Base-by-base conservation (phyloP, 2,329 filamentous ascomycete species). In the Waltergamsia citrina region DNA sequence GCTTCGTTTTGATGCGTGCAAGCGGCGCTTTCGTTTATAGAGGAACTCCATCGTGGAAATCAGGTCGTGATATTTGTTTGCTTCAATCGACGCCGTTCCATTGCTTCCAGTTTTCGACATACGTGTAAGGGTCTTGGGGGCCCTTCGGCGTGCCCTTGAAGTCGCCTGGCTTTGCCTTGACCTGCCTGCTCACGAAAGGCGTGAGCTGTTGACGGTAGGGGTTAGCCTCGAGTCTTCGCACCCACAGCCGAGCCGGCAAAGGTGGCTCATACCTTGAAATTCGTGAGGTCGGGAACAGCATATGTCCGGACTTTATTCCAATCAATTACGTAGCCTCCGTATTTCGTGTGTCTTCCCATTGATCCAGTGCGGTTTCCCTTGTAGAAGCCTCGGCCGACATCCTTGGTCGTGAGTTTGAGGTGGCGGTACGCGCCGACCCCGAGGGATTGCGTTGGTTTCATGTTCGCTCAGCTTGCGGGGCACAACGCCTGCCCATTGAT, bases 311-410 rank as follows among this genome's bases (percentile, higher is more conserved):
- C 85, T 63, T 93, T 94, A 36, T 68, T 61, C 71, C 74, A 94
- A 45, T 96, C 83, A 45, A 96, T 79, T 30, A 78, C 57, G 59
- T 92, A 98, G 33, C 80, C 80, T 58, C 90, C 92, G 54, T 78
- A 75, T 56, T 84, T 83, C 35, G 84, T 88, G 62, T 93, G 85
- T 11, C 68, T 63, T 57, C 92, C 92, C 78, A 93, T 87, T 27
- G 83, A 78, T 2, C 92, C 92, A 1, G 86, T 81, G 30, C 88
- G 73, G 49, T 83, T 95, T 54, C 92, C 92, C 71, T 96, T 96
- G 77, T 98, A 98, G 75, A 81, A 98, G 46, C 88, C 90, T 54
- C 86, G 85, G 57, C 82, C 84, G 55, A 90, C 81, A 60, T 92
- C 81, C 64, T 98, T 98, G 46, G 90, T 94, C 10, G 85, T 95